Conservation (phyloP, 441 rosid species). For the Arabidopsis lyrata region DNA sequence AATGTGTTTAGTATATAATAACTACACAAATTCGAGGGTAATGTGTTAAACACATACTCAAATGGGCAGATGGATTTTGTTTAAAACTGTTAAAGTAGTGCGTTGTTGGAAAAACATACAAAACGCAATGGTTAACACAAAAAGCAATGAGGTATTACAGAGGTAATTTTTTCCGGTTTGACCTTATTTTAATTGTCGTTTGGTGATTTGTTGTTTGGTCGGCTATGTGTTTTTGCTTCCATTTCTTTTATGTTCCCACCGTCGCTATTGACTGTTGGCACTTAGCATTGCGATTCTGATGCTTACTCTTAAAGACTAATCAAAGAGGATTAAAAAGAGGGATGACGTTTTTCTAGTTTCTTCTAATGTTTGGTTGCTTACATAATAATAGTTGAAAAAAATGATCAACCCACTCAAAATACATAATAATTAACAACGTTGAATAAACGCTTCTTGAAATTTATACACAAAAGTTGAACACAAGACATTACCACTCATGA, state of each 20-base stretch:
- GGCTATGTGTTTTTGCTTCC: background rate
- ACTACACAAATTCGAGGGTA: too few species aligned
- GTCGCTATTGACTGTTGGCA: background rate
- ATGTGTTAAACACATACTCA: background rate
- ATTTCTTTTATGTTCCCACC: background rate
- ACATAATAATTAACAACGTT: background rate
- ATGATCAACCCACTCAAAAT: background rate
- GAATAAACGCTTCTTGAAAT: background rate
- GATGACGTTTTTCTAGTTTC: background rate
- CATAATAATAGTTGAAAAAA: slow-evolving; percentile 5
- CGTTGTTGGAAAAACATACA: background rate
- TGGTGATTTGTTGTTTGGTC: background rate
- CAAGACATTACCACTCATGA: background rate
- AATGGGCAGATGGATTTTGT: background rate
- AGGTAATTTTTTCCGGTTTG: background rate
- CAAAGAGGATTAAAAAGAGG: background rate
- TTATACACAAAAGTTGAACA: slow-evolving; percentile 16
- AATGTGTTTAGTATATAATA: too few species aligned
- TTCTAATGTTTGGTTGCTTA: slow-evolving; percentile 6
- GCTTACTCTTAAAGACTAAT: background rate
- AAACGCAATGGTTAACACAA: background rate
- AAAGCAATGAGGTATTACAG: background rate
- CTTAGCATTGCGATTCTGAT: background rate
- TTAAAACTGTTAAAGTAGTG: background rate
- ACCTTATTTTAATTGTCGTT: background rate